Conservation (phyloP, 768 basidiomycete genomes). For the Clavaria fumosa region DNA sequence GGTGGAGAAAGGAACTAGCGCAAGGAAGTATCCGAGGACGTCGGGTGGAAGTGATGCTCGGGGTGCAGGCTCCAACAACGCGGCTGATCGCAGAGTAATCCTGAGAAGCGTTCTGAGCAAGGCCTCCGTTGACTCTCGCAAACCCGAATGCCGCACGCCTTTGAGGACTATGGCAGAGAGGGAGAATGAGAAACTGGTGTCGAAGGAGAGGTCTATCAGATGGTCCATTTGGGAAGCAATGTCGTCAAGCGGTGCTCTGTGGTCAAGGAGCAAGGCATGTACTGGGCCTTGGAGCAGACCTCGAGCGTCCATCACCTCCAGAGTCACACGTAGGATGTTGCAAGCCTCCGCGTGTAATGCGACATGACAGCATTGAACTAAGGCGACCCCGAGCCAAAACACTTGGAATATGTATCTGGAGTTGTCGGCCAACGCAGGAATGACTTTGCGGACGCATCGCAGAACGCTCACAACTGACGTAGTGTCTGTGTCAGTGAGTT, state of each 20-base stretch:
- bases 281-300: conserved; percentile 43
- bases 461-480: conserved; percentile 76
- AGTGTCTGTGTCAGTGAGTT: conserved; percentile 55
- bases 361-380: conserved; percentile 65
- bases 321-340: conserved; percentile 44
- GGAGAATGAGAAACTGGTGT: conserved; percentile 65
- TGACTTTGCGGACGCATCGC: conserved; percentile 64
- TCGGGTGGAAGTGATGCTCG: conserved; percentile 39
- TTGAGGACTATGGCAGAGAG: conserved; percentile 77
- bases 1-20: conserved; percentile 55
- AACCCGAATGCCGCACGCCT: conserved; percentile 54
- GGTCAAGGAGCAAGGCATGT: conserved; percentile 42
- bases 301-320: conserved; percentile 48
- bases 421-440: conserved; percentile 49
- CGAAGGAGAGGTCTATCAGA: conserved; percentile 61
- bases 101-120: conserved; percentile 47
- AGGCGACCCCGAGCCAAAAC: conserved; percentile 80
- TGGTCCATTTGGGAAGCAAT: conserved; percentile 59
- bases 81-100: conserved; percentile 36
- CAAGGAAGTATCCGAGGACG: conserved; percentile 65
- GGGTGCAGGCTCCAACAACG: conserved; percentile 15
- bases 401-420: conserved; percentile 62
- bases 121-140: conserved; percentile 44
- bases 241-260: conserved; percentile 49
- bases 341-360: conserved; percentile 57